phyloP scores from a whole-genome alignment of 2,329 filamentous ascomycete genomes.

The Aspergillus piperis region DNA sequence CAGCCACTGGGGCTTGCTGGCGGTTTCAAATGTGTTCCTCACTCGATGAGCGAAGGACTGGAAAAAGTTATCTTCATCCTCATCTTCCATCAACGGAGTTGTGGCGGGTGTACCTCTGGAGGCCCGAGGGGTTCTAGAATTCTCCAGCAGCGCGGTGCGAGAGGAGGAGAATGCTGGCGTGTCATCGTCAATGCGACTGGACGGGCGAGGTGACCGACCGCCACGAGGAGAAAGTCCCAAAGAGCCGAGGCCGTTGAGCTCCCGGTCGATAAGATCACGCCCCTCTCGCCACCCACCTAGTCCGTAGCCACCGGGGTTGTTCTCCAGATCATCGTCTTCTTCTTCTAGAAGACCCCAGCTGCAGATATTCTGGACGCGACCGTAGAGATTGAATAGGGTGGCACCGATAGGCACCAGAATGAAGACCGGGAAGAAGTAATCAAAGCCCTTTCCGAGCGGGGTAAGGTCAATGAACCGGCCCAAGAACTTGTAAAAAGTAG shows the following conservation, averaged over 20 bases:
- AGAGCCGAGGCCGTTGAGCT: slow-evolving; percentile 65
- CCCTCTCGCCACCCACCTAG: slow-evolving; percentile 90
- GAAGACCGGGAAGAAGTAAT: slow-evolving; percentile 83
- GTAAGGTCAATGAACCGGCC: slow-evolving; percentile 82
- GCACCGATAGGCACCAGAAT: slow-evolving; percentile 83
- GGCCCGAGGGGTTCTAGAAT: slow-evolving; percentile 30
- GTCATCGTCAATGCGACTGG: slow-evolving; percentile 27
- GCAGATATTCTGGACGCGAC: slow-evolving; percentile 71
- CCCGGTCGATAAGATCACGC: slow-evolving; percentile 83
- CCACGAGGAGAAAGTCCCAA: slow-evolving; percentile 43
- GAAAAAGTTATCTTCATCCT: slow-evolving; percentile 82
- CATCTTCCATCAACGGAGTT: slow-evolving; percentile 52
- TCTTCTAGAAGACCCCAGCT: slow-evolving; percentile 80
- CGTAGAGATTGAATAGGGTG: slow-evolving; percentile 86
- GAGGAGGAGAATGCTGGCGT: slow-evolving; percentile 34
- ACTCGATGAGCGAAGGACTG: slow-evolving; percentile 80
- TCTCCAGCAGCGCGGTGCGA: slow-evolving; percentile 35
- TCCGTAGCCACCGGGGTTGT: slow-evolving; percentile 66
- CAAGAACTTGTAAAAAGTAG: slow-evolving; percentile 84
- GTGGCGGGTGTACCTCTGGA: slow-evolving; percentile 36
- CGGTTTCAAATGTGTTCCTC: slow-evolving; percentile 85
- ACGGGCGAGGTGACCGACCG: slow-evolving; percentile 32
- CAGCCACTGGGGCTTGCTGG: slow-evolving; percentile 81
- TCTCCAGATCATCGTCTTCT: slow-evolving; percentile 66
- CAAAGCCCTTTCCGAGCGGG: slow-evolving; percentile 78